These are phyloP conservation scores for Chamaecrista fasciculata DNA, from an alignment of 306 rosid species.

Conservation along the genomic window DNA sequence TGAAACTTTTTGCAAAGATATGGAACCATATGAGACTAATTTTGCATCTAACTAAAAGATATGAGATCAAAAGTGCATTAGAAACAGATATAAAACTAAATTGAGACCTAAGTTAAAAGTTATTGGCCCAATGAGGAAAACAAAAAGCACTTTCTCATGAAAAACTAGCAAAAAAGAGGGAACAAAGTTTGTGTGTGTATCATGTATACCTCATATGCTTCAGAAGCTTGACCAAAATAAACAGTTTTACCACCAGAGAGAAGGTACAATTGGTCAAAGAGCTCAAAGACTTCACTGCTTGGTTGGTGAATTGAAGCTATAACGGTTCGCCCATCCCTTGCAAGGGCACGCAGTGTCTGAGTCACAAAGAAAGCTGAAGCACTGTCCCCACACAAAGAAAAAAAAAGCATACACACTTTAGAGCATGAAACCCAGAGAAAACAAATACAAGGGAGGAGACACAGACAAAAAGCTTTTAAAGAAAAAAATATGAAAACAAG, in stretches of 20 bases:
- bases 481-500: not conserved
- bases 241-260: slow-evolving; percentile 96
- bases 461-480: too few relatives aligned
- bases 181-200: not conserved
- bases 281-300: slow-evolving; percentile 97
- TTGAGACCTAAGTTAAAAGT: too few relatives aligned
- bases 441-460: too few relatives aligned
- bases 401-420: not conserved
- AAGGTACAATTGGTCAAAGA: slow-evolving; percentile 84
- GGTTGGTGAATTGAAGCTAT: slow-evolving; percentile 98
- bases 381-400: slow-evolving; percentile 46
- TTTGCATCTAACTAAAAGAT: too few relatives aligned
- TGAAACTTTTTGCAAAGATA: too few relatives aligned
- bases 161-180: not conserved
- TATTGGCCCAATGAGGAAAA: too few relatives aligned
- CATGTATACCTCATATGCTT: slow-evolving; percentile 88
- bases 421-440: too few relatives aligned
- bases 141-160: not conserved
- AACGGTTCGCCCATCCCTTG: slow-evolving; percentile 92
- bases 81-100: too few relatives aligned
- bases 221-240: slow-evolving; percentile 87
- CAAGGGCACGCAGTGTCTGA: slow-evolving; percentile 77
- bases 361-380: slow-evolving; percentile 98
- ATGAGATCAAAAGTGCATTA: too few relatives aligned
- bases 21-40: too few relatives aligned